These are phyloP conservation scores for Gleditsia sinensis DNA, from an alignment of 306 rosid genomes.

Conservation along the genomic window DNA sequence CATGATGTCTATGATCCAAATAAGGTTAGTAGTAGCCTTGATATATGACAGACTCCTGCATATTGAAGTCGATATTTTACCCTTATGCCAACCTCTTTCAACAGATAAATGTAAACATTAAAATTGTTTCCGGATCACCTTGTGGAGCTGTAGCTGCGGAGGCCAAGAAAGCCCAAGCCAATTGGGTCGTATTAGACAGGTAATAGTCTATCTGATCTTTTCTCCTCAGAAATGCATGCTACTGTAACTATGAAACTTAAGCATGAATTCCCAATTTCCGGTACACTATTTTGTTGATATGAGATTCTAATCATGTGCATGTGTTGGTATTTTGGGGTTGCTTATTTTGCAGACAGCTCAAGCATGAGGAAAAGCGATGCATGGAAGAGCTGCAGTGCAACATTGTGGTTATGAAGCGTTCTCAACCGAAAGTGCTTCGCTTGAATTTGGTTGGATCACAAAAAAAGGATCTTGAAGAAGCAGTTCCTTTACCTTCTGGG, in stretches of 20 bases:
- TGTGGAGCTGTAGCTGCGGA: conserved; percentile 89
- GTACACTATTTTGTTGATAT: conserved; percentile 13
- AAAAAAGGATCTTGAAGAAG: conserved; percentile 60
- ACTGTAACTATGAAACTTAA: conserved; percentile 3
- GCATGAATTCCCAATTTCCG: not conserved
- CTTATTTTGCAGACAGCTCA: conserved; percentile 71
- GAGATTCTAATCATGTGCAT: conserved; percentile 4
- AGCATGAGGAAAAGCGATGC: conserved; percentile 87
- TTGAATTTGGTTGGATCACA: conserved; percentile 79
- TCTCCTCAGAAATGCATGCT: not conserved
- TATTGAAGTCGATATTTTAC: not conserved
- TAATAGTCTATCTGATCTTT: conserved; percentile 42
- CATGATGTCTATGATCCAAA: conserved; percentile 97
- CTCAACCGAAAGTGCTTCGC: conserved; percentile 92
- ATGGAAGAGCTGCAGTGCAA: conserved; percentile 96
- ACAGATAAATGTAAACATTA: conserved; percentile 90
- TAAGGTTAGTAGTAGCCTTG: conserved; percentile 53
- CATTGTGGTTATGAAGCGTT: conserved; percentile 90
- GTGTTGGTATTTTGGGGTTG: conserved; percentile 18
- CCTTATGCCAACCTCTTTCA: not conserved
- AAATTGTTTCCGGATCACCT: conserved; percentile 87
- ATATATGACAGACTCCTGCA: not conserved
- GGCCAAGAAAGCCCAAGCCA: conserved; percentile 79
- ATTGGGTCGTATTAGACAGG: conserved; percentile 96
- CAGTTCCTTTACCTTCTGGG: conserved; percentile 50